Evolutionary conservation across 2,329 filamentous ascomycete genomes (phyloP).

Genomic region (Epichloe typhina): DNA sequence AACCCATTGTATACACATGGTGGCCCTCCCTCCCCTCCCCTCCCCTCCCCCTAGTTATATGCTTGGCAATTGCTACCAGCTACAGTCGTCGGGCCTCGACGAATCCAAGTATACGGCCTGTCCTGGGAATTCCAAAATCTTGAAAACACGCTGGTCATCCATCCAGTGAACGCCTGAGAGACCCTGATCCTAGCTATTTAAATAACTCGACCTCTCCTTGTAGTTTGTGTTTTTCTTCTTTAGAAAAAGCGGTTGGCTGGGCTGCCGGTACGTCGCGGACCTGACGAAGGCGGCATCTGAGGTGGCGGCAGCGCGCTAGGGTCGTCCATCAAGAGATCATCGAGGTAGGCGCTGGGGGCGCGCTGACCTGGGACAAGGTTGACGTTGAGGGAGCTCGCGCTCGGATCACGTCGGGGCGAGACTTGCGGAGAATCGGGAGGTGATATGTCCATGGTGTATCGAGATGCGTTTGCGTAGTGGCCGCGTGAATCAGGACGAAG

Average conservation of each 20-base stretch:
- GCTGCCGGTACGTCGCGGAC: slow-evolving; percentile 9
- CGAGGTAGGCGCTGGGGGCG: slow-evolving; percentile 78
- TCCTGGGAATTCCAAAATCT: background rate
- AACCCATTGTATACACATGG: too few species aligned
- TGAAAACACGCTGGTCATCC: background rate
- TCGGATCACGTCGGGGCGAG: slow-evolving; percentile 35
- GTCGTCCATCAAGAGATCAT: slow-evolving; percentile 77
- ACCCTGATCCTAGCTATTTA: background rate
- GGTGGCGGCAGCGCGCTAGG: slow-evolving; percentile 35
- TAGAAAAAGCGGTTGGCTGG: slow-evolving; percentile 17
- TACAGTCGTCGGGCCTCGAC: background rate
- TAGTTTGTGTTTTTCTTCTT: background rate
- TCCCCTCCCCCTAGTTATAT: background rate
- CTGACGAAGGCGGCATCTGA: slow-evolving; percentile 19
- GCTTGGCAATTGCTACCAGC: background rate
- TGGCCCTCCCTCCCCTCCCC: too few species aligned
- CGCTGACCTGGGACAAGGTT: slow-evolving; percentile 45
- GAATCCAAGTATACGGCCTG: background rate
- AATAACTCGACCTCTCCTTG: background rate
- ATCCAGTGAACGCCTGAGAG: background rate
- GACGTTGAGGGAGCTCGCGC: slow-evolving; percentile 54
- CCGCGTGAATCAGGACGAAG: slow-evolving; percentile 45
- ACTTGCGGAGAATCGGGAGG: slow-evolving; percentile 54
- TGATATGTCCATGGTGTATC: slow-evolving; percentile 34
- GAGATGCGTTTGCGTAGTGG: slow-evolving; percentile 26